A percentile compares a stretch with the other conserved stretches of the same genome.
phyloP scores from a whole-genome alignment of 345 rosid species.

The Hibiscus tridactylites region DNA sequence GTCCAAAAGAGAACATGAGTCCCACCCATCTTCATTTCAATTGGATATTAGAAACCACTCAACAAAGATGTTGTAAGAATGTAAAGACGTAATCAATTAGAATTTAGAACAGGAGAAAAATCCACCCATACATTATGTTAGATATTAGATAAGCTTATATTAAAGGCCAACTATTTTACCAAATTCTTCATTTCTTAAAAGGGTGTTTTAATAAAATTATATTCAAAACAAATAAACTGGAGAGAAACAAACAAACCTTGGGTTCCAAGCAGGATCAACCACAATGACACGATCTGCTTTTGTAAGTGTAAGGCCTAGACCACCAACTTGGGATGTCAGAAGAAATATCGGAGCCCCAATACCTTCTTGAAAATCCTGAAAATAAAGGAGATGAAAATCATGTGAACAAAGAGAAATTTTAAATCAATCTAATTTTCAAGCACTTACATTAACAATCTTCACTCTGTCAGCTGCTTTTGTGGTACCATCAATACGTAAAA shows the following conservation, averaged over 20 bases:
- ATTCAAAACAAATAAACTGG: not conserved
- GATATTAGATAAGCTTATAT: not conserved
- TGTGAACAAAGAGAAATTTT: not conserved
- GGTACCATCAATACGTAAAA: slow-evolving; percentile 87
- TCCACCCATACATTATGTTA: not conserved
- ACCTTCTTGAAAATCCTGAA: slow-evolving; percentile 85
- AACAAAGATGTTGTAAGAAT: too few relatives aligned
- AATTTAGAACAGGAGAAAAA: not conserved
- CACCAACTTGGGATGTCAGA: slow-evolving; percentile 96
- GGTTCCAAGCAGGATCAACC: slow-evolving; percentile 99
- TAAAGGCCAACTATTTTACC: not conserved
- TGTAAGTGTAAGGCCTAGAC: slow-evolving; percentile 95
- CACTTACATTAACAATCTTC: slow-evolving; percentile 72
- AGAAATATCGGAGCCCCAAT: slow-evolving; percentile 78
- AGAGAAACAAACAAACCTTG: slow-evolving; percentile 43
- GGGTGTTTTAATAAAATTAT: not conserved
- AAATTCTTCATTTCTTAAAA: not conserved
- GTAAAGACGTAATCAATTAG: too few relatives aligned
- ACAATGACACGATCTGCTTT: slow-evolving; percentile 97
- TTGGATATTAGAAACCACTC: too few relatives aligned
- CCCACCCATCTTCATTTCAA: too few relatives aligned
- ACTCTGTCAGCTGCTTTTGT: slow-evolving; percentile 80
- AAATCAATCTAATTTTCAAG: not conserved
- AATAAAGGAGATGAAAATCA: slow-evolving; percentile 16
- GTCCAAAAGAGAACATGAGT: too few relatives aligned